Percentiles rank a stretch among this genome's conserved stretches.
phyloP scores from a whole-genome alignment of 495 filamentous ascomycete species.

The Aspergillus campestris region DNA sequence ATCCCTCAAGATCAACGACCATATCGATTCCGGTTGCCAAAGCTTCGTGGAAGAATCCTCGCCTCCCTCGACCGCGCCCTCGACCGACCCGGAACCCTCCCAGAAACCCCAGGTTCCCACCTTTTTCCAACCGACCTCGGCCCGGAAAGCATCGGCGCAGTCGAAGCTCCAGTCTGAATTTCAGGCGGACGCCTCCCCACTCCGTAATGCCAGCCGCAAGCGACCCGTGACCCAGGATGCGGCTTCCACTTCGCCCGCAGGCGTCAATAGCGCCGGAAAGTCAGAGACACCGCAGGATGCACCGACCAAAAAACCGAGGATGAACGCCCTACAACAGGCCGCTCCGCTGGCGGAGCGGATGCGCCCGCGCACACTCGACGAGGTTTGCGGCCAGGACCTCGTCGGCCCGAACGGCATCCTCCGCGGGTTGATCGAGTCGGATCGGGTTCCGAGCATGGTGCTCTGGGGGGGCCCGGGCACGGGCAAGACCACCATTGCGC shows the following conservation, averaged over 20 bases:
- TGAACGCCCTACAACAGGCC: slow-evolving; percentile 51
- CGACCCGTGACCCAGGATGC: slow-evolving; percentile 22
- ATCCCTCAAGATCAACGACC: slow-evolving; percentile 72
- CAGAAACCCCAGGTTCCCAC: slow-evolving; percentile 50
- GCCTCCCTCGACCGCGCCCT: slow-evolving; percentile 24
- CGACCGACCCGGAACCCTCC: slow-evolving; percentile 27
- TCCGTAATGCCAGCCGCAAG: slow-evolving; percentile 27
- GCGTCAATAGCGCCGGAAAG: slow-evolving; percentile 12
- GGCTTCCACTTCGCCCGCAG: slow-evolving; percentile 4
- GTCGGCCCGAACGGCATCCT: slow-evolving; percentile 79
- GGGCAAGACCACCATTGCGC: slow-evolving; percentile 93
- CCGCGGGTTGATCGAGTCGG: slow-evolving; percentile 80
- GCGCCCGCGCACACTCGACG: slow-evolving; percentile 75
- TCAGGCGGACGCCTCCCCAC: slow-evolving; percentile 15
- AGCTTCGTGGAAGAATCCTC: slow-evolving; percentile 39
- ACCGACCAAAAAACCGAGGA: slow-evolving; percentile 52
- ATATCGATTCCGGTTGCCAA: slow-evolving; percentile 81
- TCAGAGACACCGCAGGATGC: slow-evolving; percentile 20
- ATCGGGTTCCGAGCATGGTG: slow-evolving; percentile 88
- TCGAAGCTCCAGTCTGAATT: slow-evolving; percentile 15
- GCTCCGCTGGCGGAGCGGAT: slow-evolving; percentile 90
- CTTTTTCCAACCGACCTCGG: slow-evolving; percentile 71
- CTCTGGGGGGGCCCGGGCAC: slow-evolving; percentile 89
- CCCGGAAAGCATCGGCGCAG: slow-evolving; percentile 30
- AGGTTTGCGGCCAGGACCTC: slow-evolving; percentile 85